These are phyloP conservation scores for Phoma herbarum DNA, from an alignment of 2,329 filamentous ascomycete species.

Conservation along the genomic window DNA sequence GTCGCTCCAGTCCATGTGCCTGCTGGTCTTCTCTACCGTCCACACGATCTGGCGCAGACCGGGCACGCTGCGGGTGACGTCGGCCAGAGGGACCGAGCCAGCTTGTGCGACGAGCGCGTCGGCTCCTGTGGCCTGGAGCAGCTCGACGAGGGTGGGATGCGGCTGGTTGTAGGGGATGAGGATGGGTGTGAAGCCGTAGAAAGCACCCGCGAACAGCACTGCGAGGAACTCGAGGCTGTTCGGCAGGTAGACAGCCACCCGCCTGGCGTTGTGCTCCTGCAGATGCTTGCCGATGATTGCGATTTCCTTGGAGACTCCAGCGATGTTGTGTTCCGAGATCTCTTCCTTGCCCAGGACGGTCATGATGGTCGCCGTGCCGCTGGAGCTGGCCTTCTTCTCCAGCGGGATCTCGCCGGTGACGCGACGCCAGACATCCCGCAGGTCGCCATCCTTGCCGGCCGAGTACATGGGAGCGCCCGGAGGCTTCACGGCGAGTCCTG, in stretches of 20 bases:
- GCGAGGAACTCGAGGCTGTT: conserved; percentile 91
- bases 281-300: conserved; percentile 83
- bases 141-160: conserved; percentile 72
- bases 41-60: conserved; percentile 81
- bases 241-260: conserved; percentile 87
- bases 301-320: conserved; percentile 83
- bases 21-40: conserved; percentile 90
- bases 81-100: conserved; percentile 83
- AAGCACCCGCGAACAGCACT: conserved; percentile 84
- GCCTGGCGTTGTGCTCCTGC: conserved; percentile 72
- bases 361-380: conserved; percentile 74
- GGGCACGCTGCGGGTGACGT: conserved; percentile 73
- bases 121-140: conserved; percentile 76
- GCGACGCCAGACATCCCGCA: conserved; percentile 88
- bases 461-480: conserved; percentile 83
- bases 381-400: conserved; percentile 69
- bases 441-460: conserved; percentile 82
- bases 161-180: conserved; percentile 84
- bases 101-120: conserved; percentile 86
- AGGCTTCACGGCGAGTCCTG: conserved; percentile 75
- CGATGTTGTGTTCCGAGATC: conserved; percentile 73
- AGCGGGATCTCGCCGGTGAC: conserved; percentile 71
- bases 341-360: conserved; percentile 81
- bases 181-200: conserved; percentile 86
- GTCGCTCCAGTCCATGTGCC: conserved; percentile 95